phyloP scores from a whole-genome alignment of 2,329 filamentous ascomycete genomes.

The Sarocladium oryzae region DNA sequence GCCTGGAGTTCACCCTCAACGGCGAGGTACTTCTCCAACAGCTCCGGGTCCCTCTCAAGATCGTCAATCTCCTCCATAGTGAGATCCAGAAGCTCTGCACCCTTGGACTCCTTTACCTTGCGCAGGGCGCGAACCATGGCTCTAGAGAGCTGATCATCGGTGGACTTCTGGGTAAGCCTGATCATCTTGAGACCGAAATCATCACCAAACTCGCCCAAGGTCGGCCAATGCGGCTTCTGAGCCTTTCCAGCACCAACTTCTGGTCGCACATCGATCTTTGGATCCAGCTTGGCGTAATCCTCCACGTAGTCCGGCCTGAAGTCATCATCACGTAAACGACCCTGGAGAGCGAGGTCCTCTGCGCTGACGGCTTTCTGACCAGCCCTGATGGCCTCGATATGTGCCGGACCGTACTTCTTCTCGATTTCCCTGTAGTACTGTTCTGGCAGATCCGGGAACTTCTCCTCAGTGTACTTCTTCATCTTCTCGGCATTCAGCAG shows the following conservation, averaged over 20 bases:
- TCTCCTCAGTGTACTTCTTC: conserved; percentile 36
- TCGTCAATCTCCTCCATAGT: conserved; percentile 41
- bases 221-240: conserved; percentile 51
- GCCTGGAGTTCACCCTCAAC: conserved; percentile 22
- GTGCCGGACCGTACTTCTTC: conserved; percentile 69
- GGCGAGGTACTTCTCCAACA: conserved; percentile 31
- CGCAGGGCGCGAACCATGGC: conserved; percentile 36
- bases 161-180: conserved; percentile 34
- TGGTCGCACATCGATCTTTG: conserved; percentile 66
- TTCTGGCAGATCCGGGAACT: conserved; percentile 40
- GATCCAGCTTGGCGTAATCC: conserved; percentile 71
- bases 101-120: conserved; percentile 34
- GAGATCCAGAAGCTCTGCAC: conserved; percentile 40
- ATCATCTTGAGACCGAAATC: conserved; percentile 48
- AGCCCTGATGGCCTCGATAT: conserved; percentile 74
- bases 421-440: conserved; percentile 57
- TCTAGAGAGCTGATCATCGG: conserved; percentile 34
- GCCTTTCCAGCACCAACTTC: conserved; percentile 39
- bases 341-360: conserved; percentile 68
- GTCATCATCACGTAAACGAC: conserved; percentile 63
- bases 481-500: conserved; percentile 38
- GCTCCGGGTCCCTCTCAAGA: conserved; percentile 32
- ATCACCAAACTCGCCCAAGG: conserved; percentile 46
- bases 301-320: conserved; percentile 73
- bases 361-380: conserved; percentile 72